Percentiles rank a stretch among this genome's conserved stretches.
Evolutionary conservation across 148 eudicot species (phyloP).

Genomic region (Rhododendron simsii): DNA sequence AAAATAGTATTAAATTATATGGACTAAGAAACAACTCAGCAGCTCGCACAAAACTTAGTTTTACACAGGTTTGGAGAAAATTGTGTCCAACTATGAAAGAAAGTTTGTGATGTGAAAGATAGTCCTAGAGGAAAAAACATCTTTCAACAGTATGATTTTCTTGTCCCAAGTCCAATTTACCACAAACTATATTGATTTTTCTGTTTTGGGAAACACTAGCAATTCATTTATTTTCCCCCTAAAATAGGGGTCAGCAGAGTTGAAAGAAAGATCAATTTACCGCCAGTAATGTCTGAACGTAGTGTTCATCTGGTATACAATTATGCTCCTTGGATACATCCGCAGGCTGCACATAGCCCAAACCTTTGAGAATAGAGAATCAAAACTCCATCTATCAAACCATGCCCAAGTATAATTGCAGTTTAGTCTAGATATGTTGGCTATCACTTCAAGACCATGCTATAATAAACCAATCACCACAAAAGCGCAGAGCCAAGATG

Average conservation of each 20-base stretch:
- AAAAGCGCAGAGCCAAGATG: background rate
- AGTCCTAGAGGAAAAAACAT: background rate
- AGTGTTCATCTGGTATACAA: slow-evolving; percentile 98
- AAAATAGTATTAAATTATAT: background rate
- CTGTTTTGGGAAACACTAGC: background rate
- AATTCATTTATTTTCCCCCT: background rate
- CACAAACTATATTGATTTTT: background rate
- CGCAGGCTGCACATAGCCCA: slow-evolving; percentile 56
- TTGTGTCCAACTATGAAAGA: background rate
- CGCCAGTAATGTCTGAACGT: slow-evolving; percentile 76
- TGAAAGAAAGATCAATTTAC: slow-evolving; percentile 42
- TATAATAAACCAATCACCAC: background rate
- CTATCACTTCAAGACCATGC: background rate
- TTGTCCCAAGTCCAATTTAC: background rate
- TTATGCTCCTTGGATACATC: slow-evolving; percentile 80
- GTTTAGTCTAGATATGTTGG: background rate
- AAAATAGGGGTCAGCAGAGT: background rate
- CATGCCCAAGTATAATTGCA: background rate
- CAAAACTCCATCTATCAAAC: background rate
- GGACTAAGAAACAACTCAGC: background rate
- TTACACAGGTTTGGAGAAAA: background rate
- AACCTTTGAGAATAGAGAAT: background rate
- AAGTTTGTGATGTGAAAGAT: background rate
- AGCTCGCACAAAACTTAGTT: background rate
- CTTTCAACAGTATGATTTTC: background rate